Base-by-base conservation (phyloP, 2,329 filamentous ascomycete genomes). In the Colletotrichum sublineola region DNA sequence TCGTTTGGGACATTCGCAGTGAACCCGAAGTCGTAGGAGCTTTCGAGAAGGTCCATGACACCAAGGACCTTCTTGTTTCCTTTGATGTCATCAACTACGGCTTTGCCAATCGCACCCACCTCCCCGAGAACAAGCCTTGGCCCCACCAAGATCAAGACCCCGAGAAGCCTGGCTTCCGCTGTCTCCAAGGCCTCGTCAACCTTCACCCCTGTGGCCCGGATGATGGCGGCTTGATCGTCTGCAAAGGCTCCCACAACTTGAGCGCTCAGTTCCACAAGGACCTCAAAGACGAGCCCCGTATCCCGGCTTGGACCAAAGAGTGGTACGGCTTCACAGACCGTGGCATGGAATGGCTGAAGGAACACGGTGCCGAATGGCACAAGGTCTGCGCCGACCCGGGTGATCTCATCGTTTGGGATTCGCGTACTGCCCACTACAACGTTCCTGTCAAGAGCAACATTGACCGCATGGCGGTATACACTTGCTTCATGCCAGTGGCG, bases 101-200 rank as follows among this genome's bases (percentile, higher is more conserved):
- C 38, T 82, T 86, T 68, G 80, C 83, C 14, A 84, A 83, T 73
- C 80, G 80, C 58, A 78, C 74, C 18, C 79, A 84, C 71, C 74
- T 82, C 5, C 75, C 78, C 5, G 64, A 75, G 12, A 85, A 82
- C 76, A 81, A 80, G 65, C 84, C 84, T 2, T 86, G 84, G 84
- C 82, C 84, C 3, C 84, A 85, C 74, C 83, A 85, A 56, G 84
- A 86, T 67, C 67, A 69, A 73, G 81, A 85, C 65, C 84, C 82
- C 1, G 78, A 77, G 8, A 82, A 80, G 74, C 80, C 80, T 15
- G 86, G 86, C 0, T 86, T 88, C 76, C 81, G 85, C 2, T 88
- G 86, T 74, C 79, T 86, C 2, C 86, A 88, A 71, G 86, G 86
- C 5, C 79, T 88, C 0, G 84, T 88, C 2, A 88, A 88, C 75